Base-by-base conservation (phyloP, 352 stramenopile genomes). In the Sclerospora graminicola region DNA sequence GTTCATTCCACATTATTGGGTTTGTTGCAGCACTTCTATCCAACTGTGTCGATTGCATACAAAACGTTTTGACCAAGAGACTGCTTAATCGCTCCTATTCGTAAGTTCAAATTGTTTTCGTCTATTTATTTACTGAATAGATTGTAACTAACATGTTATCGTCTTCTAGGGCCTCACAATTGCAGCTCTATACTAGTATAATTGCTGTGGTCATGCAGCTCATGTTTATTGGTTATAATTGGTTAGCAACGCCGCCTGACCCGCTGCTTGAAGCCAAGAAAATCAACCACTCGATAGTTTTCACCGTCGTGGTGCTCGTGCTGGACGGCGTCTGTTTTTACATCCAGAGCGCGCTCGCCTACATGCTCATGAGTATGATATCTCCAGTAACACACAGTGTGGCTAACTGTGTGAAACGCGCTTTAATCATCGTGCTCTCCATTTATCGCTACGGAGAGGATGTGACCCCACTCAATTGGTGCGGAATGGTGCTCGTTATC, bases 21-120 rank as follows among this genome's bases (percentile, higher is more conserved):
- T 95, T 96, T 41, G 48, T 84, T 16, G 84, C 86, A 11, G 84
- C 86, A 15, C 64, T 96, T 28, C 70, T 79, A 40, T 91, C 84
- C 27, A 96, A 96, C 57, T 95, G 82, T 55, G 74, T 90, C 27
- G 86, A 96, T 50, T 96, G 86, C 62, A 80, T 95, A 27, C 86
- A 96, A 51, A 96, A 96, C 51, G 86, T 96, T 7, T 63, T 96
- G 48, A 87, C 71, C 9, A 96, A 96, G 61, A 71, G 77, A 28
- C 60, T 95, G 27, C 68, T 96, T 19, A 91, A 85, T 18, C 62
- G 60, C 7, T 69, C 72, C 3, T 91, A 89, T 62, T 75, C 70
- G 79, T 90, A 74, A 41, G 69, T 64, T 7, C 20, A 18, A 8
- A 19, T 5, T 15, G 29, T 11, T 5, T 5, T 18, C 19, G 34